phyloP scores from a whole-genome alignment of 257 asterid species.

The Plectranthus barbatus region DNA sequence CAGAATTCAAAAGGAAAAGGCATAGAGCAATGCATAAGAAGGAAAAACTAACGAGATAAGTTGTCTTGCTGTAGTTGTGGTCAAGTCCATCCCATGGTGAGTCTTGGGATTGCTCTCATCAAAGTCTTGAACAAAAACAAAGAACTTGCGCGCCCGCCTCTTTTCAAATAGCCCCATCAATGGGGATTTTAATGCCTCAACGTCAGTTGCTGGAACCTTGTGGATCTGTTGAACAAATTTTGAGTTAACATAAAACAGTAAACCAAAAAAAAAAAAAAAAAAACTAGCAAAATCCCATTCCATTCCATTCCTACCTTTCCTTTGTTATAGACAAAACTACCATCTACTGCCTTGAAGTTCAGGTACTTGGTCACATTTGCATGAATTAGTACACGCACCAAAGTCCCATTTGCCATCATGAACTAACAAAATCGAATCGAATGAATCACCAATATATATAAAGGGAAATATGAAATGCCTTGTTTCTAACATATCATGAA shows the following conservation, averaged over 20 bases:
- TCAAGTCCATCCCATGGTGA: slow-evolving; percentile 79
- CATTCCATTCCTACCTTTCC: slow-evolving; percentile 54
- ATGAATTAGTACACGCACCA: slow-evolving; percentile 93
- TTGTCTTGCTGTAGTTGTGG: slow-evolving; percentile 58
- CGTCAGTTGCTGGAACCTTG: slow-evolving; percentile 98
- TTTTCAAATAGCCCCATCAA: slow-evolving; percentile 93
- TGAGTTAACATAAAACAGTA: background rate
- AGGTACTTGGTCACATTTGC: slow-evolving; percentile 93
- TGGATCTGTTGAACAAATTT: slow-evolving; percentile 45
- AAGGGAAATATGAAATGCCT: background rate
- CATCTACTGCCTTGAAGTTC: slow-evolving; percentile 98
- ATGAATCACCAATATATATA: background rate
- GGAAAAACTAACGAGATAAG: slow-evolving; percentile 43
- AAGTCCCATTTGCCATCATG: slow-evolving; percentile 95
- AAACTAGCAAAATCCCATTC: background rate
- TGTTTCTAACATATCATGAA: background rate
- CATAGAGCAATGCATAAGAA: too few relatives aligned
- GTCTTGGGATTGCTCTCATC: slow-evolving; percentile 78
- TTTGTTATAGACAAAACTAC: slow-evolving; percentile 92
- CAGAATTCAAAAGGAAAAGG: too few relatives aligned
- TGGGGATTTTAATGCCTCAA: slow-evolving; percentile 92
- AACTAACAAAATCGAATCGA: slow-evolving; percentile 30
- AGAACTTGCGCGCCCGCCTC: slow-evolving; percentile 92
- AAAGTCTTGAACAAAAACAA: slow-evolving; percentile 85
- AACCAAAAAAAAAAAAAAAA: background rate